Base-by-base conservation (phyloP, 208 protist genomes). In the Leishmania guyanensis region DNA sequence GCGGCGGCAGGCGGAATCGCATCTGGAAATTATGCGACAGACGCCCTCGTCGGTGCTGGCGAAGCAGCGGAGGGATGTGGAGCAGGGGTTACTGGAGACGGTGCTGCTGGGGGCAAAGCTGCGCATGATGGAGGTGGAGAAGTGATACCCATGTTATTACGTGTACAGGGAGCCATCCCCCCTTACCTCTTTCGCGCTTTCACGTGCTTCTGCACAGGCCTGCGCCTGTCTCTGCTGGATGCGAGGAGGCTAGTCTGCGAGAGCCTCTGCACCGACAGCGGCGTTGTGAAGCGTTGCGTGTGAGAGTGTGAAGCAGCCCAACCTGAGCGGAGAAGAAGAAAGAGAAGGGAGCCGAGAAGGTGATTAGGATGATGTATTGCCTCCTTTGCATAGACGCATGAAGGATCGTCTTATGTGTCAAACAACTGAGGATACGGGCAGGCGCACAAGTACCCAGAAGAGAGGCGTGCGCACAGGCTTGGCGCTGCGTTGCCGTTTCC, bases 61-160 rank as follows among this genome's bases (percentile, higher is more conserved):
- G 64, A 84, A 85, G 74, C 90, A 96, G 79, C 86, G 92, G 17
- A 78, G 86, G 6, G 85, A 92, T 69, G 82, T 96, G 26, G 92
- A 94, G 79, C 79, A 89, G 50, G 90, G 92, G 3, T 75, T 96
- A 50, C 74, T 92, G 50, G 84, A 88, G 77, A 89, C 86, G 14
- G 86, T 93, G 36, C 51, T 96, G n/a, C 83, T 90, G 51, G 78
- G 85, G 16, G 66, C 66, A 22, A 86, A 82, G 65, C 46, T 79
- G 78, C 78, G 74, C 50, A 83, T 79, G 79, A 79, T 83, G 82
- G 66, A 58, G 4, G 88, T 82, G 66, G 85, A 79, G 69, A 54
- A 76, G 54, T 79, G 64, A 73, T 36, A 22, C 43, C 17, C 69
- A 17, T 73, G 39, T 36, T 26, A 8, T 12, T n/a, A 2, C 17